phyloP scores from a whole-genome alignment of 2,329 filamentous ascomycete genomes.

The Ampelomyces quisqualis region DNA sequence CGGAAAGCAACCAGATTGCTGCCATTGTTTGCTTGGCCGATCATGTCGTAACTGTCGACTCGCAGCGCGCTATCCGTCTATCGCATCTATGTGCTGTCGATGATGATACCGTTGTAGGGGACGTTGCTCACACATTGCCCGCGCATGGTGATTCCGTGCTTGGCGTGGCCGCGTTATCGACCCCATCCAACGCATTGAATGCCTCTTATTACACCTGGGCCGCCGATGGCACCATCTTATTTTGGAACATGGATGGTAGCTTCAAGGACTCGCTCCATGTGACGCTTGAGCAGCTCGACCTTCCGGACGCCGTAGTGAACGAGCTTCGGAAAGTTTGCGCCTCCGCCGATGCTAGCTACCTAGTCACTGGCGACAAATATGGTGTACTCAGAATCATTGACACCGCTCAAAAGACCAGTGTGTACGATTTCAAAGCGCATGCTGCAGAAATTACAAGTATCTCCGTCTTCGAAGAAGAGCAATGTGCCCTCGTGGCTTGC shows the following conservation, averaged over 20 bases:
- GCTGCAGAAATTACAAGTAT: slow-evolving; percentile 82
- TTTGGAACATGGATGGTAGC: slow-evolving; percentile 77
- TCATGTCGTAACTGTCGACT: slow-evolving; percentile 62
- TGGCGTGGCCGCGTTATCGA: slow-evolving; percentile 67
- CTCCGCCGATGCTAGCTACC: slow-evolving; percentile 61
- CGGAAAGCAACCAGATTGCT: slow-evolving; percentile 35
- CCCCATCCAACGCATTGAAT: slow-evolving; percentile 59
- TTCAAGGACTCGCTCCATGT: slow-evolving; percentile 66
- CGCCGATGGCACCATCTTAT: slow-evolving; percentile 72
- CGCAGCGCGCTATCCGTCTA: slow-evolving; percentile 69
- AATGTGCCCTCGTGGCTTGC: slow-evolving; percentile 70
- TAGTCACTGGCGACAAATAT: slow-evolving; percentile 82
- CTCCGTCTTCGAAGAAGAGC: slow-evolving; percentile 66
- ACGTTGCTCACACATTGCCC: slow-evolving; percentile 49
- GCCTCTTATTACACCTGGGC: slow-evolving; percentile 91
- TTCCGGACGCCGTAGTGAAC: slow-evolving; percentile 53
- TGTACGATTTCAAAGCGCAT: slow-evolving; percentile 80
- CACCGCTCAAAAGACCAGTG: slow-evolving; percentile 59
- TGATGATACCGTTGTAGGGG: slow-evolving; percentile 32
- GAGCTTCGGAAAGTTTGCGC: slow-evolving; percentile 61
- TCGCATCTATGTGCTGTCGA: slow-evolving; percentile 51
- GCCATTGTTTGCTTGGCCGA: slow-evolving; percentile 43
- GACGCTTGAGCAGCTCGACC: slow-evolving; percentile 63
- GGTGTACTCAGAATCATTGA: slow-evolving; percentile 77
- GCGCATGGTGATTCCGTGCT: slow-evolving; percentile 62